Evolutionary conservation across 176 grass and related monocot genomes (phyloP), one percentile per base, ranked within the genome.

Genomic region (Phyllostachys edulis): DNA sequence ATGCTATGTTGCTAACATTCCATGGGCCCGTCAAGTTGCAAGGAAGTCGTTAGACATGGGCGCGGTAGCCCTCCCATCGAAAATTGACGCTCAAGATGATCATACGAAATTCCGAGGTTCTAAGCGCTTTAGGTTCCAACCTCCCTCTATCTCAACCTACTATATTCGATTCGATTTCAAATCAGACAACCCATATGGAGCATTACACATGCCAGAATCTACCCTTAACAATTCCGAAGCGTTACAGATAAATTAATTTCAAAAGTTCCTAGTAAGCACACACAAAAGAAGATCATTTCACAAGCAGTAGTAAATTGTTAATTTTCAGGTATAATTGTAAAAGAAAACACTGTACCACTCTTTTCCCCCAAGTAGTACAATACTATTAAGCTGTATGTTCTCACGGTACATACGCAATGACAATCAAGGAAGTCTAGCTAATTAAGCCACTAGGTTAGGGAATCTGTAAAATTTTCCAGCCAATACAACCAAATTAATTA

Each of bases 1-100:
- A 51, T 50, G 77, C 44, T 36, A 52, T 12, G 61, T 34, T 63
- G 56, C 13, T 85, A 67, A 68, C 63, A 68, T 68, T 67, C 73
- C 65, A 37, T 59, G 29, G 9, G 18, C 46, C 47, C 11, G 23
- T 56, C 13, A 9, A 83, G 1, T n/a, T 17, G 38, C 44, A 62
- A 17, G 8, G 9, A 78, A 17, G 46, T 52, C 26, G 71, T 26
- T 32, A 11, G 45, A 10, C 2, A 5, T 9, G 70, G 10, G 45
- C 11, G 26, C 24, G 15, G 1, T 0, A 16, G 0, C 71, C 16
- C 26, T 73, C 16, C 15, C 16, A 73, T 50, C 7, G 46, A 52
- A 9, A 73, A 73, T 4, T 27, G 4, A 73, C 15, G 71, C 7
- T 18, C 12, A 24, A 36, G 46, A 50, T 73, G n/a, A 26, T 24